Evolutionary conservation across 176 grass and related monocot genomes (phyloP), one percentile per base, ranked within the genome.

Genomic region (Oryza rufipogon): DNA sequence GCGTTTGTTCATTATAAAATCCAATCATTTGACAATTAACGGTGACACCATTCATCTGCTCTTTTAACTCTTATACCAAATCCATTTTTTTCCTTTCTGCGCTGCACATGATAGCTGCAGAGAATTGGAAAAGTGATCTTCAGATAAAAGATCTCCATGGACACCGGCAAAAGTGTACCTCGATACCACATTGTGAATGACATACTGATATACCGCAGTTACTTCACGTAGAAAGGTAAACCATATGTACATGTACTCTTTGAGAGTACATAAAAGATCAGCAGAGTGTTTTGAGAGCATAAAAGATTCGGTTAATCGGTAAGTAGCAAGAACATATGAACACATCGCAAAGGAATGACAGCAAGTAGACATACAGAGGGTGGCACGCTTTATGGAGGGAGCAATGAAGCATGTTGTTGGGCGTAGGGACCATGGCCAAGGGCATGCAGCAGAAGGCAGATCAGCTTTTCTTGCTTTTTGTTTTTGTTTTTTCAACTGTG

Each of bases 1-100:
- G 49, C 10, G 5, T 75, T 89, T 68, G 70, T 85, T 85, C 77
- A 75, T 76, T 71, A n/a, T 36, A 51, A 64, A 52, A 38, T 70
- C 58, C 41, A 69, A 80, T 69, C 49, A 80, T 84, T 63, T 20
- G 46, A 68, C 1, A 19, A 64, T 51, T 51, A 49, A 36, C 14
- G 36, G 4, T 48, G 51, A 32, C 46, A 16, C 66, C 20, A 66
- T 38, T 30, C 66, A 39, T 54, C 30, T 72, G 20, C 72, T 13
- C n/a, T 9, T 14, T 56, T 5, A 42, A 3, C 68, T 73, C 73
- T 73, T 73, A 28, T 73, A 28, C 38, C 42, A 47, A 38, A 2
- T 54, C 0, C 19, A 5, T 23, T 44, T 34, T 25, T 44, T 36
- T 34, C 16, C 15, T 22, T 65, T 71, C 80, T 52, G 23, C 9